Percentiles rank a stretch among this genome's conserved stretches.
Conservation (phyloP, 139 green algal species). For the Diplosphaera chodatii region DNA sequence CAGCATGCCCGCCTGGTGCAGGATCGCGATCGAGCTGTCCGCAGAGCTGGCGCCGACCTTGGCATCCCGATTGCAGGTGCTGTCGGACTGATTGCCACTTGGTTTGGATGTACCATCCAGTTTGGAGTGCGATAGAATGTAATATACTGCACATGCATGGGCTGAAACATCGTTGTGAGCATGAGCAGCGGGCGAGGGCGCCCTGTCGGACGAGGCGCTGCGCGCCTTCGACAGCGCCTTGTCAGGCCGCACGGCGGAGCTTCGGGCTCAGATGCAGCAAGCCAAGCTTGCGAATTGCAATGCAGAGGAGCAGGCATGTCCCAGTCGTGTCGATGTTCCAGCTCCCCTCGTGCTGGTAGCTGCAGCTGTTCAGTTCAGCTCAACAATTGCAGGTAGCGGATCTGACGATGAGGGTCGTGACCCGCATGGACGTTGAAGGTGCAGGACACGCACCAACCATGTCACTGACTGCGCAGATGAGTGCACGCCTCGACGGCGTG, state of each 20-base stretch:
- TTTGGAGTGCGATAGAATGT: too few relatives aligned
- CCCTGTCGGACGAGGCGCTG: conserved; percentile 3
- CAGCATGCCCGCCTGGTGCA: conserved; percentile 29
- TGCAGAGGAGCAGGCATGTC: neutral
- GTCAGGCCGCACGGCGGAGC: conserved; percentile 1
- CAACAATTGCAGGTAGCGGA: too few relatives aligned
- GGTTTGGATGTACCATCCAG: too few relatives aligned
- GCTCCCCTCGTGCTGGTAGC: too few relatives aligned
- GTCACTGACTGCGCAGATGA: neutral
- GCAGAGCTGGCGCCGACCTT: conserved; percentile 8
- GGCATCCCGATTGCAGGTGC: conserved; percentile 8
- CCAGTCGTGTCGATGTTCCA: neutral
- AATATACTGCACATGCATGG: too few relatives aligned
- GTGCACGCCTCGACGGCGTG: conserved; percentile 3
- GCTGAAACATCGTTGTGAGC: too few relatives aligned
- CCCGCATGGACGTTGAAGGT: too few relatives aligned
- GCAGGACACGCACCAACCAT: too few relatives aligned
- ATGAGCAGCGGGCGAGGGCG: neutral
- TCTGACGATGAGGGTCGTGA: too few relatives aligned
- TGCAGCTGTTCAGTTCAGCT: too few relatives aligned
- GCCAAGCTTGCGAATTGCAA: conserved; percentile 25
- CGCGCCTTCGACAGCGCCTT: conserved; percentile 15
- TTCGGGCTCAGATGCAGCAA: conserved; percentile 13
- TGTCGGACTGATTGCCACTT: neutral
- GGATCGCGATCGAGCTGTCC: conserved; percentile 50